A percentile compares a stretch with the other conserved stretches of the same genome.
These are phyloP conservation scores for Fraxinus floribunda DNA, from an alignment of 305 asterid species.

Conservation along the genomic window DNA sequence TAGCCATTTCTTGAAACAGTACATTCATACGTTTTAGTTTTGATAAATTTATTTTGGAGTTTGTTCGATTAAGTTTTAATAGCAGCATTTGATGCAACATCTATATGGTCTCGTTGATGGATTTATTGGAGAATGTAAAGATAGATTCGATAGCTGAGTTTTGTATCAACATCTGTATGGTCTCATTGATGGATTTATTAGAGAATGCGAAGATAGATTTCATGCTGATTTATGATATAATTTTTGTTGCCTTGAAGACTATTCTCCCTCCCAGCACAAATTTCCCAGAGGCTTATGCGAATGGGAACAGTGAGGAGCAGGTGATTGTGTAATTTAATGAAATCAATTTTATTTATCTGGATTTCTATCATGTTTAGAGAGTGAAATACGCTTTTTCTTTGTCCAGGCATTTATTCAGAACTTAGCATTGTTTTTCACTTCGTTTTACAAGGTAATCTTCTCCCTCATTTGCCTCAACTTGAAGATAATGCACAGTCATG, in stretches of 20 bases:
- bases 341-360: slow-evolving; percentile 3
- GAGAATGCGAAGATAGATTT: not conserved
- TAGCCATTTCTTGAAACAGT: not conserved
- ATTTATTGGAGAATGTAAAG: not conserved
- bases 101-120: not conserved
- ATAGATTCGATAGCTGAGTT: not conserved
- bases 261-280: slow-evolving; percentile 72
- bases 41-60: not conserved
- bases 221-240: slow-evolving; percentile 24
- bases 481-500: not conserved
- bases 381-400: slow-evolving; percentile 6
- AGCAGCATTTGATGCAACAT: not conserved
- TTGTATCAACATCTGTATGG: not conserved
- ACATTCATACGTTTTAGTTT: not conserved
- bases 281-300: slow-evolving; percentile 77
- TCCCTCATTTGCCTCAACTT: not conserved
- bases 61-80: slow-evolving; percentile 9
- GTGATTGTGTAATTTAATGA: slow-evolving; percentile 34
- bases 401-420: slow-evolving; percentile 93
- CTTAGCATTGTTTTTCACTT: slow-evolving; percentile 90
- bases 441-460: slow-evolving; percentile 77
- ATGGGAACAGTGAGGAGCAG: slow-evolving; percentile 91
- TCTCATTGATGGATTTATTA: not conserved
- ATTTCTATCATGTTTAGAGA: not conserved
- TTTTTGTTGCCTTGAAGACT: slow-evolving; percentile 37